Evolutionary conservation across 2,329 filamentous ascomycete species (phyloP), one percentile per base, ranked within the genome.

Genomic region (Cercospora zeae-maydis): DNA sequence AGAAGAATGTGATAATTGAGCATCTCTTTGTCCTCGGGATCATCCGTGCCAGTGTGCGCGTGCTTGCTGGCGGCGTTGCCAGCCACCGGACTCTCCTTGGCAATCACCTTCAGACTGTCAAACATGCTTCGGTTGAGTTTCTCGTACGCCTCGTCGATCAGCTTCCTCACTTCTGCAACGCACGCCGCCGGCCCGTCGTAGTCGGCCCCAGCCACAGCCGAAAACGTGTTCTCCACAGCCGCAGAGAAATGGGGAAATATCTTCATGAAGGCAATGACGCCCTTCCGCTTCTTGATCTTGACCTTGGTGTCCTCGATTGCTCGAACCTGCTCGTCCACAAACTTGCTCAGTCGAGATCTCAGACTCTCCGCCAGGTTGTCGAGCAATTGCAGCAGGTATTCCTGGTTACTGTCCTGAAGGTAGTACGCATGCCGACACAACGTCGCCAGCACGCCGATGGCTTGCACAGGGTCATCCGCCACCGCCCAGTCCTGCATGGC

Each of bases 261-360:
- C 67, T 91, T 90, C 81, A 98, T 93, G 76, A 98, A 98, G 14
- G 88, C 88, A 71, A 98, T 97, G 61, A 99, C 91, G 10, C 95
- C 93, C 79, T 96, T 97, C 69, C 95, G 89, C 82, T 98, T 98
- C 82, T 96, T 97, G 78, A 97, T 92, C 81, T 97, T 97, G 76
- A 99, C 93, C 78, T 98, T 98, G 39, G 93, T 98, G 65, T 98
- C 95, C 78, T 98, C 95, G 67, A 98, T 96, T 4, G 92, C 93
- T 27, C 91, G 90, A 63, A 98, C 90, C 75, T 99, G 95, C 67
- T 96, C 92, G 69, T 98, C 93, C 8, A 98, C 87, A 71, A 98
- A 97, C 66, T 91, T 92, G 65, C 84, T 87, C 79, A 96, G 97
- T 2, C 91, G 85, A 2, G 85, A 84, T 68, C 89, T 86, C 16